phyloP scores from a whole-genome alignment of 805 yeast species.

The Komagataella populi region DNA sequence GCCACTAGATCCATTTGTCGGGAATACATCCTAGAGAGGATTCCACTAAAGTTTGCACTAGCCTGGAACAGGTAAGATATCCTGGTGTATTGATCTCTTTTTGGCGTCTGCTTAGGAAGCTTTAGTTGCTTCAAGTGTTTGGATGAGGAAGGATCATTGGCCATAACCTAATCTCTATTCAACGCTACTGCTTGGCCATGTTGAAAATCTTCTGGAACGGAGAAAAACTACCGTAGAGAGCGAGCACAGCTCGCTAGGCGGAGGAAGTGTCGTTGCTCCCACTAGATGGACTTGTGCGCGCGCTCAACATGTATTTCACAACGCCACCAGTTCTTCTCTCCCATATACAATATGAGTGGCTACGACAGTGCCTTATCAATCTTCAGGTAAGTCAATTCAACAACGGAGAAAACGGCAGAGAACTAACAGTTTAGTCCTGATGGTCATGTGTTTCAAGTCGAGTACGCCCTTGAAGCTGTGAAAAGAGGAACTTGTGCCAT shows the following conservation, averaged over 20 bases:
- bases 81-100: conserved; percentile 44
- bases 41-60: conserved; percentile 22
- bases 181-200: neutral
- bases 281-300: neutral
- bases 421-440: conserved; percentile 55
- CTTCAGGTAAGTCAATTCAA: conserved; percentile 56
- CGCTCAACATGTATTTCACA: conserved; percentile 1
- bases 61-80: conserved; percentile 47
- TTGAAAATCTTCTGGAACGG: neutral
- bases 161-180: neutral
- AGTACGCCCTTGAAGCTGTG: conserved; percentile 95
- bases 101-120: conserved; percentile 25
- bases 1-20: conserved; percentile 46
- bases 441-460: conserved; percentile 98
- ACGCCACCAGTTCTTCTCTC: neutral
- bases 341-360: conserved; percentile 61
- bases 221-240: neutral
- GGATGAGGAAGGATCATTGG: neutral
- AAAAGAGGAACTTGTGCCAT: conserved; percentile 98
- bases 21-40: conserved; percentile 42
- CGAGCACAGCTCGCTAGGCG: neutral
- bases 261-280: neutral
- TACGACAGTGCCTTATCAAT: conserved; percentile 98
- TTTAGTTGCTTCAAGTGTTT: conserved; percentile 4
- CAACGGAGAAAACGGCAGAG: neutral